phyloP scores from a whole-genome alignment of 345 rosid genomes.

The Reutealis trisperma region DNA sequence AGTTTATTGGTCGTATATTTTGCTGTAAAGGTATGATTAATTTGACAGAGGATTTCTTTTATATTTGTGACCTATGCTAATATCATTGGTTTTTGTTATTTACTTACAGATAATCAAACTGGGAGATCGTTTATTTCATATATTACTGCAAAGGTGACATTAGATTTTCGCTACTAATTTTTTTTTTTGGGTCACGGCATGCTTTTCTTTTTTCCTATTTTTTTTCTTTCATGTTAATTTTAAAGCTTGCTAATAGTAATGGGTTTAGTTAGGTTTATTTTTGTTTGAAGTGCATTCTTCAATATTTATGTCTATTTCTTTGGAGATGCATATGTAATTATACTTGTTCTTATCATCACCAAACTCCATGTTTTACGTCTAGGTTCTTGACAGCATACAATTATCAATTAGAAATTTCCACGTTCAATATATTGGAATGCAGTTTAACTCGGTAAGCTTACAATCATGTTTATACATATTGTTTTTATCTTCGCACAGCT shows the following conservation, averaged over 20 bases:
- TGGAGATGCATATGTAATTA: background rate
- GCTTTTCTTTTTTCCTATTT: background rate
- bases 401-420: slow-evolving; percentile 79
- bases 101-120: slow-evolving; percentile 61
- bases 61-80: slow-evolving; percentile 7
- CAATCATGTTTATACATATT: background rate
- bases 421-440: slow-evolving; percentile 55
- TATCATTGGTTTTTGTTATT: slow-evolving; percentile 4
- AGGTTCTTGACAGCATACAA: slow-evolving; percentile 89
- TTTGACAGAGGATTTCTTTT: background rate
- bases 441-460: slow-evolving; percentile 56
- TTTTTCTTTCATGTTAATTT: background rate
- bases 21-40: background rate
- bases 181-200: background rate
- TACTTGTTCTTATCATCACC: background rate
- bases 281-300: background rate
- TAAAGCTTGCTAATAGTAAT: background rate
- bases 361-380: slow-evolving; percentile 14
- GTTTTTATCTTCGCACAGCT: background rate
- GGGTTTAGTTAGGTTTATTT: background rate
- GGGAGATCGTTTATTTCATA: slow-evolving; percentile 73
- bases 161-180: slow-evolving; percentile 5
- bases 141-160: slow-evolving; percentile 78
- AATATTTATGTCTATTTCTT: background rate
- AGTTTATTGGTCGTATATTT: background rate